Evolutionary conservation across 208 protist species (phyloP), one percentile per base, ranked within the genome.

Genomic region (Leishmania braziliensis): DNA sequence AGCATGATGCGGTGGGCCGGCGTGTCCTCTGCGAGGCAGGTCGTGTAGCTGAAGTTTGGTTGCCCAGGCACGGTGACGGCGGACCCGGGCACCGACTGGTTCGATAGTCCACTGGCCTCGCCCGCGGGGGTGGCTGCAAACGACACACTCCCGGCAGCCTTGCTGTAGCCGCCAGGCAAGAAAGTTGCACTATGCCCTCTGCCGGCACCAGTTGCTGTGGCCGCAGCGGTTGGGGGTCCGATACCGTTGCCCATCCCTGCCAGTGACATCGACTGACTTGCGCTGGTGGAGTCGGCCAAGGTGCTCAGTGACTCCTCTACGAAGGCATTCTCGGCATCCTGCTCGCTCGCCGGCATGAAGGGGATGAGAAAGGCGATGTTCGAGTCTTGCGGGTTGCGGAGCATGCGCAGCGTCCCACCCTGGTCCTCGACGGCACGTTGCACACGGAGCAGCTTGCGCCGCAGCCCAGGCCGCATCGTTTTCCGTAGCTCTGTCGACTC

Each of bases 1-100:
- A 98, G 76, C 91, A 97, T 95, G 80, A 96, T 96, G 68, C 95
- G 89, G 71, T 97, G 93, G 14, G 91, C 91, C 58, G 95, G 86
- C 5, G 81, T 91, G 83, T 96, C 93, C 80, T 97, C 95, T 56
- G 90, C 93, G 14, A 97, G 88, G 66, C 96, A 90, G 53, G 95
- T 97, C 9, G 93, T 96, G 86, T 93, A 97, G 90, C 84, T 92
- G 78, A 89, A 87, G 63, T 65, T 81, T 23, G 82, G 90, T 51
- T 83, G 82, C 36, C 80, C 79, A 51, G 70, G 9, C 33, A 16
- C 77, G 5, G 75, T 53, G 18, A 63, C n/a, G 26, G 63, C 54
- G 50, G 12, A 60, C 33, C 50, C 73, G 73, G 16, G 36, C 36
- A 8, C 29, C 33, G 73, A 68, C 12, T 39, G 14, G 65, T 69